Percentiles rank a stretch among this genome's conserved stretches.
Evolutionary conservation across 805 yeast genomes (phyloP).

Genomic region (Saturnispora silvae): DNA sequence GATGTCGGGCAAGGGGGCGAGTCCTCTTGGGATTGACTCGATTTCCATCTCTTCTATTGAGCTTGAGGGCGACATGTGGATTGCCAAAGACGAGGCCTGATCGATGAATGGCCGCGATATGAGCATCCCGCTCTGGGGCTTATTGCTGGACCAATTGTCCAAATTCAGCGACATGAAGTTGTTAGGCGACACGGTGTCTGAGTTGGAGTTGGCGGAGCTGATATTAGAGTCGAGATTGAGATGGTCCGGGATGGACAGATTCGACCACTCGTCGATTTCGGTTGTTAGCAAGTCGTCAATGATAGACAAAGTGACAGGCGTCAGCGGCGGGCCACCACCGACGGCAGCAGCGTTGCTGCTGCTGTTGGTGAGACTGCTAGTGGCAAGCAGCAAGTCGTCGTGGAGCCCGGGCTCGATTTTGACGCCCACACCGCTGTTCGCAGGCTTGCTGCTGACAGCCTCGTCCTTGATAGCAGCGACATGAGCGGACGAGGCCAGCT

Average conservation of each 20-base stretch:
- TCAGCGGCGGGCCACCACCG: not conserved
- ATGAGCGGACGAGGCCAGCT: not conserved
- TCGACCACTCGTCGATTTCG: constrained; percentile 7
- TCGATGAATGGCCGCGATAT: constrained; percentile 13
- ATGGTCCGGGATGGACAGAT: not conserved
- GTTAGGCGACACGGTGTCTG: not conserved
- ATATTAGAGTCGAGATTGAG: not conserved
- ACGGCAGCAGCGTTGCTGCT: not conserved
- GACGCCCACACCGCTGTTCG: too few species aligned
- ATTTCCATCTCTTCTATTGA: constrained; percentile 15
- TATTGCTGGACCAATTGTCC: constrained; percentile 5
- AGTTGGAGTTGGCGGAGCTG: not conserved
- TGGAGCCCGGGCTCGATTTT: too few species aligned
- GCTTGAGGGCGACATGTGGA: constrained; percentile 12
- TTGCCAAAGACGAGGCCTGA: constrained; percentile 1
- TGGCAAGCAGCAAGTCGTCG: not conserved
- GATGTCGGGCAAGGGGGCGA: constrained; percentile 50
- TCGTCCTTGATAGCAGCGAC: too few species aligned
- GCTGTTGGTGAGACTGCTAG: too few species aligned
- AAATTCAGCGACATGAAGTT: constrained; percentile 14
- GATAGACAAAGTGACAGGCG: constrained; percentile 5
- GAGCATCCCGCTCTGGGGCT: constrained; percentile 2
- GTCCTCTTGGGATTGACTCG: constrained; percentile 25
- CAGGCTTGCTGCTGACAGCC: too few species aligned
- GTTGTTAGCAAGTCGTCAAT: constrained; percentile 15